Evolutionary conservation across 805 yeast species (phyloP), one percentile per base, ranked within the genome.

Genomic region (Brettanomyces anomalus): DNA sequence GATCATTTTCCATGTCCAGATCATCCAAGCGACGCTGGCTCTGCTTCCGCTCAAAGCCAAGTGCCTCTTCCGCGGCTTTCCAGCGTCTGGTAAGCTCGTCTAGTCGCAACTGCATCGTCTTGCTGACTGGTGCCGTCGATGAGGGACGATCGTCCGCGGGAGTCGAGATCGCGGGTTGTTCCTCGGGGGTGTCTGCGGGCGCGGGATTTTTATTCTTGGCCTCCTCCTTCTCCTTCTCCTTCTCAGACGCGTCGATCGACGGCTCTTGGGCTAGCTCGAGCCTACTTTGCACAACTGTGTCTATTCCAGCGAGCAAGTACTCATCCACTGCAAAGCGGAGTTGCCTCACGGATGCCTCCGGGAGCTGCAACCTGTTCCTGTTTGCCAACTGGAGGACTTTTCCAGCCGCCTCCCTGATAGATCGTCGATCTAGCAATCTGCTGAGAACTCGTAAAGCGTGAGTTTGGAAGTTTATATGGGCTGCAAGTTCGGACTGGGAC

Each of bases 11-110:
- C 28, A 53, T 45, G 48, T 81, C 86, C 30, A 82, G 54, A 43
- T 74, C 78, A 16, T 57, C 54, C 4, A 81, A 66, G 36, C 81
- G 60, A 37, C 61, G 58, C 39, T 70, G 67, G 2, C 83, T 76
- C 32, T 80, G 79, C 32, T 68, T 68, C 42, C 70, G 68, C 49
- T 83, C 89, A 43, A 77, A 67, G 17, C 74, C 73, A 26, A 88
- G 61, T 16, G 83, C 74, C 56, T 83, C 93, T 46, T 87, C 66
- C 48, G 84, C 89, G 5, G 78, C 68, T 51, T 79, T 77, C 81
- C 85, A 80, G 52, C 81, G 68, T 47, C 67, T 74, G 34, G 76
- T 75, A 36, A 84, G 57, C 49, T 80, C 87, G 19, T 76, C 79
- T 14, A 81, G 63, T 43, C 87, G 65, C 37, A 78, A 50, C 35